These are phyloP conservation scores for Cytospora leucostoma DNA, from an alignment of 2,329 filamentous ascomycete genomes.

Conservation along the genomic window DNA sequence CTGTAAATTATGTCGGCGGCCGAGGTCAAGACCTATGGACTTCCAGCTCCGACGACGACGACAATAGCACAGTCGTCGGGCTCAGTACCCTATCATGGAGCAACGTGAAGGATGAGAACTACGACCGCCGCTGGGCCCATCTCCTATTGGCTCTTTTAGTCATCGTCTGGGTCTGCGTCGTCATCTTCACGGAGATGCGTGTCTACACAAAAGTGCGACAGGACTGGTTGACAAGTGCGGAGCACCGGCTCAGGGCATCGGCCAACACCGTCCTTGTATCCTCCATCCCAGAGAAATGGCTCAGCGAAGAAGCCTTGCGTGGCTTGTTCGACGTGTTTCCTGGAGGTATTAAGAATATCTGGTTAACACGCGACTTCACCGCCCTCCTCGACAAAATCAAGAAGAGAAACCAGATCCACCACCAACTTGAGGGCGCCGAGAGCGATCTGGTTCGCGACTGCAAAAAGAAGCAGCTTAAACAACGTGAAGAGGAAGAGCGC, in stretches of 20 bases:
- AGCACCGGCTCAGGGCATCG: constrained; percentile 89
- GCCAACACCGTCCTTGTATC: constrained; percentile 94
- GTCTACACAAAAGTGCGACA: constrained; percentile 93
- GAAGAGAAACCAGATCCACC: constrained; percentile 69
- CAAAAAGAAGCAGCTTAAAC: constrained; percentile 76
- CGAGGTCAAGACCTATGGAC: constrained; percentile 49
- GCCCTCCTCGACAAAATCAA: constrained; percentile 82
- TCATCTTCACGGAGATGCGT: constrained; percentile 83
- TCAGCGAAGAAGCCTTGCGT: constrained; percentile 76
- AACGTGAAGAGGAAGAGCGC: constrained; percentile 64
- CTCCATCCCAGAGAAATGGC: constrained; percentile 88
- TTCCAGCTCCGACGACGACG: constrained; percentile 39
- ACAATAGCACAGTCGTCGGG: constrained; percentile 53
- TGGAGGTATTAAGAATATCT: constrained; percentile 91
- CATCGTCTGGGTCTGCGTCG: constrained; percentile 80
- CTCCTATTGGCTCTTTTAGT: constrained; percentile 76
- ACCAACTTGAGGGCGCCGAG: constrained; percentile 75
- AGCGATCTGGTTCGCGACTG: constrained; percentile 80
- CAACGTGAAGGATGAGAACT: constrained; percentile 70
- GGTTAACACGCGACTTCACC: constrained; percentile 91
- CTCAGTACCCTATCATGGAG: constrained; percentile 85
- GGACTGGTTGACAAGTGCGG: constrained; percentile 89
- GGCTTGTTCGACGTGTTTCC: constrained; percentile 95
- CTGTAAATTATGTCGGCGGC: constrained; percentile 77
- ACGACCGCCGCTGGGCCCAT: constrained; percentile 79